Conservation (phyloP, 2,329 filamentous ascomycete genomes). For the Didymella pomorum region DNA sequence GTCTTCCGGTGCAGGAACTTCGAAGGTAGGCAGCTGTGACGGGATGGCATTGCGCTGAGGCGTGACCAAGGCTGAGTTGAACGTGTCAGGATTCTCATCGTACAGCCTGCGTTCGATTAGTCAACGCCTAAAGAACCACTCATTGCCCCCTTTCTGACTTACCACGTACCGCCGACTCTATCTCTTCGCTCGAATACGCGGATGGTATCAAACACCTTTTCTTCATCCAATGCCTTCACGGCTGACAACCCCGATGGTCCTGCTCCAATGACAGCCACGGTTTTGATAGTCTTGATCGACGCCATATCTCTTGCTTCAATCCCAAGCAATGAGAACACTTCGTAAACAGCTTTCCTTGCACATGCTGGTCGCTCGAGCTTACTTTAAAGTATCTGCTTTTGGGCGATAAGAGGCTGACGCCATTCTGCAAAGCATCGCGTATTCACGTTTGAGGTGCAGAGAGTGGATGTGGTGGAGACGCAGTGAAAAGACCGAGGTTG, state of each 20-base stretch:
- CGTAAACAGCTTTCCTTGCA: neutral
- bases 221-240: neutral
- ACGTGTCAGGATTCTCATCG: neutral
- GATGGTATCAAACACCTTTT: neutral
- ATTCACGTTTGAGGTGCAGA: neutral
- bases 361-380: neutral
- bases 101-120: neutral
- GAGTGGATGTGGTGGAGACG: conserved; percentile 7
- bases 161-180: neutral
- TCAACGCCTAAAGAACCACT: neutral
- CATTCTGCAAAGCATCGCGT: neutral
- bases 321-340: neutral
- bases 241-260: neutral
- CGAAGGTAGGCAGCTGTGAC: neutral
- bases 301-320: neutral
- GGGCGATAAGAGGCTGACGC: neutral
- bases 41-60: neutral
- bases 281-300: neutral
- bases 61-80: neutral
- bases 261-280: neutral
- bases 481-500: neutral
- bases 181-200: neutral
- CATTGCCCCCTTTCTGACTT: neutral
- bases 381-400: neutral
- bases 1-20: neutral